Conservation (phyloP, 768 basidiomycete species). For the Leccinellum luteum region DNA sequence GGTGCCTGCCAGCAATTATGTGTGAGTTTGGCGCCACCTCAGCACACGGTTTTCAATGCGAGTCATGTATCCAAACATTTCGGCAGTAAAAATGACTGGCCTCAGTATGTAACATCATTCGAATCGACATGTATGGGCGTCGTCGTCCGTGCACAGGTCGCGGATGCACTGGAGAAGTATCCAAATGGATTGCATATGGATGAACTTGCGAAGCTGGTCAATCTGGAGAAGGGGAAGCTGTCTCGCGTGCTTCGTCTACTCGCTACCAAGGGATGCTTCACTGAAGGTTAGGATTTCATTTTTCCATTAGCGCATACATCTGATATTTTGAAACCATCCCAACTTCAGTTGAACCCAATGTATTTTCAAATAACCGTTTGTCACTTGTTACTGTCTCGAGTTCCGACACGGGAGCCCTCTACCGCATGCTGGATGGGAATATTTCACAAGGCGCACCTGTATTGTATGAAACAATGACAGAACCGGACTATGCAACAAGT, state of each 20-base stretch:
- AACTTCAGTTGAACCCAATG: conserved; percentile 22
- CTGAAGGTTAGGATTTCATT: neutral
- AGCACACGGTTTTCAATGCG: conserved; percentile 27
- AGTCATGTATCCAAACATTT: neutral
- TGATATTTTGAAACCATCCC: neutral
- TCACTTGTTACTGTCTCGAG: conserved; percentile 25
- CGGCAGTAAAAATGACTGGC: neutral
- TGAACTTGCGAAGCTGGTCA: conserved; percentile 23
- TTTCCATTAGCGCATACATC: neutral
- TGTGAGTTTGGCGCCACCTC: conserved; percentile 24
- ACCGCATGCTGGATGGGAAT: conserved; percentile 6
- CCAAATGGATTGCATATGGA: conserved; percentile 29
- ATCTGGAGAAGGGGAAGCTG: conserved; percentile 28
- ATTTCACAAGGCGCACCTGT: conserved; percentile 11
- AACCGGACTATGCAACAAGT: conserved; percentile 23
- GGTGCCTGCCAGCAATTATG: conserved; percentile 29
- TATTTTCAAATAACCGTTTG: conserved; percentile 34
- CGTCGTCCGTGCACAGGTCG: neutral
- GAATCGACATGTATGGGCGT: conserved; percentile 24
- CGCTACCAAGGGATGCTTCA: conserved; percentile 25
- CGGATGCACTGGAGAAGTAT: conserved; percentile 11
- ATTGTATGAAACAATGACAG: conserved; percentile 25
- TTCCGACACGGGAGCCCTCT: conserved; percentile 9
- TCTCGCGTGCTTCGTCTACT: conserved; percentile 30
- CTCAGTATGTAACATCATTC: conserved; percentile 17